phyloP scores from a whole-genome alignment of 345 rosid genomes.

The Erysimum cheiranthoides region DNA sequence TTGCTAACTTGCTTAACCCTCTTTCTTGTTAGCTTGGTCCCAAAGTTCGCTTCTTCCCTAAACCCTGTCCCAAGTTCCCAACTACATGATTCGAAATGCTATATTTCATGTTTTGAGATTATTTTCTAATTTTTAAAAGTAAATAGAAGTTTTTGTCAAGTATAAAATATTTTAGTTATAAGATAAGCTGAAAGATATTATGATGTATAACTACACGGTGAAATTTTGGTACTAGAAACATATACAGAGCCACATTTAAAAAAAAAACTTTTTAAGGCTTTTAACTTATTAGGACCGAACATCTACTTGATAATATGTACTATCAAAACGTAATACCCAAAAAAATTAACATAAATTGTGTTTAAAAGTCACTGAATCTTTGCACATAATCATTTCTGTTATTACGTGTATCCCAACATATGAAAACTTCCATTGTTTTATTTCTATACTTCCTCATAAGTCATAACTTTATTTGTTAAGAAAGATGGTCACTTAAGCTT shows the following conservation, averaged over 20 bases:
- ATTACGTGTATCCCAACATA: not conserved
- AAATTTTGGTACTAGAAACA: not conserved
- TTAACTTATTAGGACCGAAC: not conserved
- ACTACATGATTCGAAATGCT: not conserved
- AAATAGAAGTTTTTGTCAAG: no score
- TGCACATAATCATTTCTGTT: not conserved
- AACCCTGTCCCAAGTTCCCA: not conserved
- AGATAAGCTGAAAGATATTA: not conserved
- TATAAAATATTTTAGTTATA: not conserved
- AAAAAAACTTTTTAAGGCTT: not conserved
- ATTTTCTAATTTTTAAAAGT: no score
- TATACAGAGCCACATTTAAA: no score
- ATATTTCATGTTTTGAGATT: no score
- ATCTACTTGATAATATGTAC: not conserved
- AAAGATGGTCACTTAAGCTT: not conserved
- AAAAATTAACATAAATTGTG: not conserved
- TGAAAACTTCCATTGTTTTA: not conserved
- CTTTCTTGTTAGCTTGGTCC: no score
- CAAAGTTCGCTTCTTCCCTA: not conserved
- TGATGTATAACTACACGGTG: not conserved
- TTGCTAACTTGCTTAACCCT: no score
- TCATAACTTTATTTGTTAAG: constrained; percentile 4
- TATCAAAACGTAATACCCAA: not conserved
- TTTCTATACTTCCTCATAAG: not conserved
- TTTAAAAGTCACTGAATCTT: not conserved